These are phyloP conservation scores for Rehmannia glutinosa DNA, from an alignment of 257 asterid genomes.

Conservation along the genomic window DNA sequence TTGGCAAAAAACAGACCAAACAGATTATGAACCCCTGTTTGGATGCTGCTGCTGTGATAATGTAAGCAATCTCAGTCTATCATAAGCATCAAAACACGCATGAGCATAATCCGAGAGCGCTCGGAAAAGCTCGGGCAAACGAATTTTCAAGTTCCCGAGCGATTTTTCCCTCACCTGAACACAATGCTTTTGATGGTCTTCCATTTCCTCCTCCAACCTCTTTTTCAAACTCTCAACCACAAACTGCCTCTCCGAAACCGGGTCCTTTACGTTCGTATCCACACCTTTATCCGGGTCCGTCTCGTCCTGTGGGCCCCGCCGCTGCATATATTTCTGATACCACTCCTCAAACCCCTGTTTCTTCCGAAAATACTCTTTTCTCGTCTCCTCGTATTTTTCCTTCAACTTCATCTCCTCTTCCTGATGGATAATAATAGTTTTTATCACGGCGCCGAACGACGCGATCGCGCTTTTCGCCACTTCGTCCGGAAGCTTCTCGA, in stretches of 20 bases:
- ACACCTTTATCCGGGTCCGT: constrained; percentile 28
- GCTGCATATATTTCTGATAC: constrained; percentile 67
- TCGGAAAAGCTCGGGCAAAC: constrained; percentile 86
- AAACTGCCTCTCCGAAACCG: constrained; percentile 52
- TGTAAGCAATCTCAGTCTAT: constrained; percentile 46
- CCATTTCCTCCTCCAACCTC: constrained; percentile 76
- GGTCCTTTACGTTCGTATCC: constrained; percentile 50
- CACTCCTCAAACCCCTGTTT: constrained; percentile 80
- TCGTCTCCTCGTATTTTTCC: constrained; percentile 81
- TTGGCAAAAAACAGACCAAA: not conserved
- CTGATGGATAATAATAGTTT: constrained; percentile 69
- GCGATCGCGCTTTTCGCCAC: constrained; percentile 72
- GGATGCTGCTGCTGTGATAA: constrained; percentile 30
- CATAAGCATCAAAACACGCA: constrained; percentile 57
- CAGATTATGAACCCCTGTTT: constrained; percentile 27
- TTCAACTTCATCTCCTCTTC: constrained; percentile 88
- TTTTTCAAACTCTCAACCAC: constrained; percentile 72
- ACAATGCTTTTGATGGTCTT: constrained; percentile 71
- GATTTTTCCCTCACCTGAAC: constrained; percentile 90
- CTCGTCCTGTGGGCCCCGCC: constrained; percentile 37
- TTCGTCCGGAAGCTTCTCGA: constrained; percentile 92
- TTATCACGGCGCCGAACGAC: constrained; percentile 79
- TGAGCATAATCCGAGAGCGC: constrained; percentile 70
- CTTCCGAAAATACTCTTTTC: constrained; percentile 67
- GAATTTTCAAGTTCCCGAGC: constrained; percentile 61